These are phyloP conservation scores for Eucalyptus regnans DNA, from an alignment of 345 rosid species.

Conservation along the genomic window DNA sequence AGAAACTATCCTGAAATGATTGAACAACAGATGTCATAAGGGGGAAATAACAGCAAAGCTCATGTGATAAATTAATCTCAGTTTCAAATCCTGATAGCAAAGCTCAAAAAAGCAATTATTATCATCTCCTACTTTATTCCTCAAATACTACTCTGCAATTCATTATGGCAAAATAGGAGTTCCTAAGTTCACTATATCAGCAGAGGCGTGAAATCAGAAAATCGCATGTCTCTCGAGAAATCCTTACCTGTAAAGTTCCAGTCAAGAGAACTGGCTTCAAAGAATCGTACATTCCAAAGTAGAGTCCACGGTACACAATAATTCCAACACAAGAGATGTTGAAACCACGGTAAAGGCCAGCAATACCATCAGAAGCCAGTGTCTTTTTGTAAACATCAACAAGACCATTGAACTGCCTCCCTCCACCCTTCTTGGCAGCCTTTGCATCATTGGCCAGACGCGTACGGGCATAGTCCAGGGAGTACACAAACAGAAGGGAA, in stretches of 20 bases:
- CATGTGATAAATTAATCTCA: background rate
- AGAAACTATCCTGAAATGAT: slow-evolving; percentile 64
- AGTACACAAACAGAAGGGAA: slow-evolving; percentile 74
- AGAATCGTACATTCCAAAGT: slow-evolving; percentile 87
- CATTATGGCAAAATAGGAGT: background rate
- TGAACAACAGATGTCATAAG: background rate
- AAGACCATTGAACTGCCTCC: slow-evolving; percentile 80
- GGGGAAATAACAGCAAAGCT: background rate
- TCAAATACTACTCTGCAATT: background rate
- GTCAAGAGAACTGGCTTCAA: slow-evolving; percentile 69
- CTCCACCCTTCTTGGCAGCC: slow-evolving; percentile 83
- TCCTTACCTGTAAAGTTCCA: slow-evolving; percentile 42
- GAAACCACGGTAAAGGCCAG: slow-evolving; percentile 88
- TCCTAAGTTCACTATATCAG: background rate
- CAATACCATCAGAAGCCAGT: slow-evolving; percentile 57
- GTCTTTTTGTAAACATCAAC: slow-evolving; percentile 80
- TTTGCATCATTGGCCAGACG: slow-evolving; percentile 87
- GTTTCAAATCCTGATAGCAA: background rate
- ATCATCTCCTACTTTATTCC: background rate
- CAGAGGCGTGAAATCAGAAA: background rate
- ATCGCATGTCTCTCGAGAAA: background rate
- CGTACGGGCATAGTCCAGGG: slow-evolving; percentile 83
- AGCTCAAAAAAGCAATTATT: background rate
- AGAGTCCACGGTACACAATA: slow-evolving; percentile 75
- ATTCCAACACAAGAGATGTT: slow-evolving; percentile 79